phyloP scores from a whole-genome alignment of 2,329 filamentous ascomycete genomes.

The Aaosphaeria pasadenensis region DNA sequence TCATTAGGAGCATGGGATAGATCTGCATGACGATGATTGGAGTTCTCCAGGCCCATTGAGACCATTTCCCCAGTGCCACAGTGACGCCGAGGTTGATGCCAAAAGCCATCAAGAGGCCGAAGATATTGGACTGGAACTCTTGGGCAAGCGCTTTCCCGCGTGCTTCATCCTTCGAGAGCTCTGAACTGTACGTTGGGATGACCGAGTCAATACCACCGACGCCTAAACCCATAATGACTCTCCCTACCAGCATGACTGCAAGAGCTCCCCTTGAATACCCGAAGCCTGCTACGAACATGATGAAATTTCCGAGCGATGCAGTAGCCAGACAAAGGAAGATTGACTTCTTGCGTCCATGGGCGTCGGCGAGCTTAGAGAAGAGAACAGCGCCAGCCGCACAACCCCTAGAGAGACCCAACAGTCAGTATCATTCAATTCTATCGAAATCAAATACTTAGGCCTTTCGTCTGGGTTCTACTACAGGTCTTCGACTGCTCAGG shows the following conservation, averaged over 20 bases:
- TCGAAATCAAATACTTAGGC: neutral
- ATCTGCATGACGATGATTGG: slow-evolving; percentile 62
- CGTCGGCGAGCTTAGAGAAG: slow-evolving; percentile 56
- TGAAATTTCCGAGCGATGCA: slow-evolving; percentile 54
- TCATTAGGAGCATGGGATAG: slow-evolving; percentile 54
- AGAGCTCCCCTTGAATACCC: slow-evolving; percentile 42
- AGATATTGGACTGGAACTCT: slow-evolving; percentile 64
- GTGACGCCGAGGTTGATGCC: slow-evolving; percentile 58
- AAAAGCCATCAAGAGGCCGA: slow-evolving; percentile 60
- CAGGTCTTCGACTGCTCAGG: neutral
- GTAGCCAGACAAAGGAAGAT: slow-evolving; percentile 56
- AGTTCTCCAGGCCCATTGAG: slow-evolving; percentile 60
- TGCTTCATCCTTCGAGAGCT: slow-evolving; percentile 55
- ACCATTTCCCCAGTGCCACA: slow-evolving; percentile 51
- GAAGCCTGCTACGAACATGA: slow-evolving; percentile 60
- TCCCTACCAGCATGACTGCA: slow-evolving; percentile 49
- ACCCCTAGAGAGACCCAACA: slow-evolving; percentile 15
- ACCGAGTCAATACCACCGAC: slow-evolving; percentile 61
- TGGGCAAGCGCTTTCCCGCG: slow-evolving; percentile 59
- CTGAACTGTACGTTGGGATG: slow-evolving; percentile 59
- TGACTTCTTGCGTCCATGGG: slow-evolving; percentile 52
- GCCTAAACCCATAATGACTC: slow-evolving; percentile 55
- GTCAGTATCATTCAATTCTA: neutral
- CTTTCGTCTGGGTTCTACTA: neutral
- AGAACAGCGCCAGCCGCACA: slow-evolving; percentile 57